A percentile compares a stretch with the other conserved stretches of the same genome.
phyloP scores from a whole-genome alignment of 345 rosid genomes.

The Bruguiera sexangula region DNA sequence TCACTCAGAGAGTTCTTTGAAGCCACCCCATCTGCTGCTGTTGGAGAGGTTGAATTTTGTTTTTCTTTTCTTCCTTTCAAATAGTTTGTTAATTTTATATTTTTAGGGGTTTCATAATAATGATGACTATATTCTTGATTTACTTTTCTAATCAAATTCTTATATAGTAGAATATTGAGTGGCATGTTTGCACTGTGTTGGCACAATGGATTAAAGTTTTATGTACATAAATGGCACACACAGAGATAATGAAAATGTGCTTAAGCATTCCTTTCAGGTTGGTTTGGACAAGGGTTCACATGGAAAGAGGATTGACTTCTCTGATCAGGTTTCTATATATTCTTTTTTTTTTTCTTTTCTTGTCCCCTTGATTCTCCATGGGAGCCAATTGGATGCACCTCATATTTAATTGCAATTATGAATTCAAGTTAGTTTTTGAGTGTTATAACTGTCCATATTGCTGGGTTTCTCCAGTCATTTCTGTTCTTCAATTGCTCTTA shows the following conservation, averaged over 20 bases:
- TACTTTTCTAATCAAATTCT: not conserved
- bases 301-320: slow-evolving; percentile 69
- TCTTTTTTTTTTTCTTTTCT: not conserved
- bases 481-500: no score
- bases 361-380: not conserved
- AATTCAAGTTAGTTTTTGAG: no score
- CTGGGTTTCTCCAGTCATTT: no score
- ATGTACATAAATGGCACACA: not conserved
- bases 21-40: slow-evolving; percentile 75
- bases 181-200: not conserved
- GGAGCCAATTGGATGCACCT: not conserved
- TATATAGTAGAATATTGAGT: not conserved
- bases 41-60: slow-evolving; percentile 65
- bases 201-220: not conserved
- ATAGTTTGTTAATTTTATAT: not conserved
- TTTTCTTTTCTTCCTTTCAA: slow-evolving; percentile 4
- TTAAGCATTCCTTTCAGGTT: slow-evolving; percentile 40
- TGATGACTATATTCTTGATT: no score
- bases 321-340: slow-evolving; percentile 53
- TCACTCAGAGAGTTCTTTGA: slow-evolving; percentile 61
- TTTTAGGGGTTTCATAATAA: no score
- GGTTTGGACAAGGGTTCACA: slow-evolving; percentile 90
- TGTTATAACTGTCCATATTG: no score
- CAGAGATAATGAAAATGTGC: not conserved
- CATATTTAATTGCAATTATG: no score